phyloP scores from a whole-genome alignment of 2,329 filamentous ascomycete genomes.

The Chaetomiaceae sp. region DNA sequence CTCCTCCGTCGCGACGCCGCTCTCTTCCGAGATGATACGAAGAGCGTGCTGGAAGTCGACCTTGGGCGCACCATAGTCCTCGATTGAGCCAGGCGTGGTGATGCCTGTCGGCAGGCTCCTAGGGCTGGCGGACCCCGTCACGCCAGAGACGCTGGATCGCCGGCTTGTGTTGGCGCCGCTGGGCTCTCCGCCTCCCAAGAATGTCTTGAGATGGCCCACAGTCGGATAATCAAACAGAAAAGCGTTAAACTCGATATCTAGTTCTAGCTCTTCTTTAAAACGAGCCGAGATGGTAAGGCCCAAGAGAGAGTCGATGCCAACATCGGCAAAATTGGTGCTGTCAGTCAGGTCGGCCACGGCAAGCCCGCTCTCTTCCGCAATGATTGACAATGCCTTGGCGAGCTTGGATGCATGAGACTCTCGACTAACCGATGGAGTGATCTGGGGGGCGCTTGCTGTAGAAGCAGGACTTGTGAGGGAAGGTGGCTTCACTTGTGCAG shows the following conservation, averaged over 20 bases:
- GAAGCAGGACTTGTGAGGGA: neutral
- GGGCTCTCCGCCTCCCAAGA: conserved; percentile 1
- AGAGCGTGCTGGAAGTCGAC: conserved; percentile 32
- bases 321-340: conserved; percentile 50
- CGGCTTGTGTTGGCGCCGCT: neutral
- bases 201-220: conserved; percentile 45
- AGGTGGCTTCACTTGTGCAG: too few species aligned
- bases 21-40: conserved; percentile 63
- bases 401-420: too few species aligned
- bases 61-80: neutral
- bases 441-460: too few species aligned
- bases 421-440: too few species aligned
- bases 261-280: conserved; percentile 45
- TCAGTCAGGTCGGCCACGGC: conserved; percentile 43
- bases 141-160: neutral
- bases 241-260: conserved; percentile 47
- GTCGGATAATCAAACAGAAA: conserved; percentile 50
- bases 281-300: conserved; percentile 51
- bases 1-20: conserved; percentile 64
- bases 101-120: conserved; percentile 26
- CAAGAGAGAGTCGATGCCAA: conserved; percentile 57
- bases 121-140: neutral
- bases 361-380: conserved; percentile 53
- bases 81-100: conserved; percentile 39
- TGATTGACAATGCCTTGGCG: conserved; percentile 43